Evolutionary conservation across 2,329 filamentous ascomycete genomes (phyloP).

Genomic region (Aspergillus jensenii): DNA sequence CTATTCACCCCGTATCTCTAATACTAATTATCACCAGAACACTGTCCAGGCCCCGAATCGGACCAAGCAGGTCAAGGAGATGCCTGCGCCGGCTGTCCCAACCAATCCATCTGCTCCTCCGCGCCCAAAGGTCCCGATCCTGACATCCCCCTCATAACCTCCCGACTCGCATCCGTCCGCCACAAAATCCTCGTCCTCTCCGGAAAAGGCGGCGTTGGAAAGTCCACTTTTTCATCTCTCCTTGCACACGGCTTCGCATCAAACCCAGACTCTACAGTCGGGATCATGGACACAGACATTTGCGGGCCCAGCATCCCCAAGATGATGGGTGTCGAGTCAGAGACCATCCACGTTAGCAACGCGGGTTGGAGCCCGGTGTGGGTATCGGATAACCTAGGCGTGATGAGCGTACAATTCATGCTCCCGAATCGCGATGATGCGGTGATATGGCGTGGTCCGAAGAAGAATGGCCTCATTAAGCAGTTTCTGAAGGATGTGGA

Average conservation of each 20-base stretch:
- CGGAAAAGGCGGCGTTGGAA: constrained; percentile 95
- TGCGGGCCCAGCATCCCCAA: constrained; percentile 95
- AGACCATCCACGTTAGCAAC: constrained; percentile 88
- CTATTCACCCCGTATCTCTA: not conserved
- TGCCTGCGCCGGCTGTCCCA: constrained; percentile 91
- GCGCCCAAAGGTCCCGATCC: constrained; percentile 94
- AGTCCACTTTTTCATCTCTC: constrained; percentile 88
- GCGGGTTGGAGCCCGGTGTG: constrained; percentile 94
- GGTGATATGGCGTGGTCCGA: constrained; percentile 94
- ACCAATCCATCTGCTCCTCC: constrained; percentile 91
- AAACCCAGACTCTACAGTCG: constrained; percentile 75
- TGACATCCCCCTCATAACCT: constrained; percentile 84
- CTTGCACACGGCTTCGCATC: constrained; percentile 86
- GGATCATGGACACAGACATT: constrained; percentile 98
- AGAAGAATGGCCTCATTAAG: constrained; percentile 98
- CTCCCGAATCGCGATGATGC: constrained; percentile 90
- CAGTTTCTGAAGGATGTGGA: constrained; percentile 97
- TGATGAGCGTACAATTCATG: constrained; percentile 99
- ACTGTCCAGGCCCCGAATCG: constrained; percentile 79
- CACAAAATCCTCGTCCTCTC: constrained; percentile 93
- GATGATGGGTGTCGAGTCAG: constrained; percentile 95
- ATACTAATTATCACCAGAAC: constrained; percentile 54
- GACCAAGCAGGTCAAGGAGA: constrained; percentile 63
- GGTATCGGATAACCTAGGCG: constrained; percentile 88
- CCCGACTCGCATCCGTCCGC: constrained; percentile 74